Percentiles rank a stretch among this genome's conserved stretches.
Conservation (phyloP, 1,139 yeast genomes). For the Candida pseudoviswanathii region DNA sequence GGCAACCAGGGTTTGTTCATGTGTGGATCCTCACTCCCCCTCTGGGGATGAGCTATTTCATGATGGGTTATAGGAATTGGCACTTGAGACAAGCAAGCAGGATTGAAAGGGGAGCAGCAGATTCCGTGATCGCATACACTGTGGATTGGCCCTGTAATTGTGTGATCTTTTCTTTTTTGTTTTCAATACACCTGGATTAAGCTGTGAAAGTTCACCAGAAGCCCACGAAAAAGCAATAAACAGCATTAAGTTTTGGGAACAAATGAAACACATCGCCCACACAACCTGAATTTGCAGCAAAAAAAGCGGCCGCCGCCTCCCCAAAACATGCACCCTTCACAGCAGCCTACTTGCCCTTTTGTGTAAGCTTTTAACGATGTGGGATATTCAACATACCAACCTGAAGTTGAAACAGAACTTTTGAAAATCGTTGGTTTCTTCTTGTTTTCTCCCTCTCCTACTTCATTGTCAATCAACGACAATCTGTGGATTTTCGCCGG, state of each 20-base stretch:
- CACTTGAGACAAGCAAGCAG: slow-evolving; percentile 1
- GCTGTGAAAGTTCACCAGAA: not conserved
- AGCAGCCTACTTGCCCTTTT: not conserved
- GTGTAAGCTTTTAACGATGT: not conserved
- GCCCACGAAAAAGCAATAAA: not conserved
- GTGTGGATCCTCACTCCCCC: not conserved
- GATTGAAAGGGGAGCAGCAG: not conserved
- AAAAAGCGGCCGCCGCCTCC: not conserved
- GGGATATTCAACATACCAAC: slow-evolving; percentile 5
- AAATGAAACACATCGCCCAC: not conserved
- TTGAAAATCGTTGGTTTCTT: not conserved
- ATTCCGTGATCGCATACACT: not conserved
- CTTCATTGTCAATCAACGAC: slow-evolving; percentile 1
- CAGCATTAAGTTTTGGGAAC: not conserved
- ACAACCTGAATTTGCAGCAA: slow-evolving; percentile 6
- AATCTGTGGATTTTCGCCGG: not conserved
- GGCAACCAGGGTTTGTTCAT: too few species aligned
- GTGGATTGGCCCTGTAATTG: not conserved
- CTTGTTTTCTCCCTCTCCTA: not conserved
- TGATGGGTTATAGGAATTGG: not conserved
- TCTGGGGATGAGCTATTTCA: not conserved
- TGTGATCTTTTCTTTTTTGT: not conserved
- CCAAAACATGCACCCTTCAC: too few species aligned
- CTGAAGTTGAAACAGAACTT: slow-evolving; percentile 4
- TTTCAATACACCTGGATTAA: not conserved